phyloP scores from a whole-genome alignment of 306 rosid species.

The Ormosia semicastrata region DNA sequence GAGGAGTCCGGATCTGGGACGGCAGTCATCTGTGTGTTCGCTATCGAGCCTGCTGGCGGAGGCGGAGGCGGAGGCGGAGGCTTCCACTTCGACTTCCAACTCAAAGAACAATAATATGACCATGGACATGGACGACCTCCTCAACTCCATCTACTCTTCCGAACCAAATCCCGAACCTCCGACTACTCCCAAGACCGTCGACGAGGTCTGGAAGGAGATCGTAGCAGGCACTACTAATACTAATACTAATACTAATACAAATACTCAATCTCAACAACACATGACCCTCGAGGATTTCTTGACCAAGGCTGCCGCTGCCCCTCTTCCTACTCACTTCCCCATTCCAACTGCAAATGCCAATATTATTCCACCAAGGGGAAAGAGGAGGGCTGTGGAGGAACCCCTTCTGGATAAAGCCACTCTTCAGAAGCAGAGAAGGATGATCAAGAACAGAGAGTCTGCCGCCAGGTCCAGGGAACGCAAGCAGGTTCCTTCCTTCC shows the following conservation, averaged over 20 bases:
- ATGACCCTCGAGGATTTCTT: conserved; percentile 71
- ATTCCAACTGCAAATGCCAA: neutral
- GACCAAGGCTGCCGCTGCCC: conserved; percentile 41
- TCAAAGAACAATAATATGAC: conserved; percentile 22
- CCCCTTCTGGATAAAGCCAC: conserved; percentile 66
- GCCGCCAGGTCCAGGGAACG: conserved; percentile 96
- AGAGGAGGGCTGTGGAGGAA: conserved; percentile 58
- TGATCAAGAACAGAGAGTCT: conserved; percentile 90
- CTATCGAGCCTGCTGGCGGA: conserved; percentile 50
- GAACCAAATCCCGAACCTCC: neutral
- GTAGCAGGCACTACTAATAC: conserved; percentile 15
- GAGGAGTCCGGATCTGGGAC: conserved; percentile 69
- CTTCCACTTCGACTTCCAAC: conserved; percentile 10
- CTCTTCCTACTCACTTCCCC: neutral
- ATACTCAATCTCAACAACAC: neutral
- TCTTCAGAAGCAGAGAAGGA: conserved; percentile 80
- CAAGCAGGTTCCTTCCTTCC: conserved; percentile 51
- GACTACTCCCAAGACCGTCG: conserved; percentile 27
- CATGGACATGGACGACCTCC: conserved; percentile 62
- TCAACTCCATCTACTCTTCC: conserved; percentile 50
- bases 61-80: too few relatives aligned
- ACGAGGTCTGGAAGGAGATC: conserved; percentile 63
- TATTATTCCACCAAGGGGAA: conserved; percentile 30
- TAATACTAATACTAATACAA: too few relatives aligned
- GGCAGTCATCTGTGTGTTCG: conserved; percentile 61